Evolutionary conservation across 768 basidiomycete genomes (phyloP).

Genomic region (Amanita pallidorosea): DNA sequence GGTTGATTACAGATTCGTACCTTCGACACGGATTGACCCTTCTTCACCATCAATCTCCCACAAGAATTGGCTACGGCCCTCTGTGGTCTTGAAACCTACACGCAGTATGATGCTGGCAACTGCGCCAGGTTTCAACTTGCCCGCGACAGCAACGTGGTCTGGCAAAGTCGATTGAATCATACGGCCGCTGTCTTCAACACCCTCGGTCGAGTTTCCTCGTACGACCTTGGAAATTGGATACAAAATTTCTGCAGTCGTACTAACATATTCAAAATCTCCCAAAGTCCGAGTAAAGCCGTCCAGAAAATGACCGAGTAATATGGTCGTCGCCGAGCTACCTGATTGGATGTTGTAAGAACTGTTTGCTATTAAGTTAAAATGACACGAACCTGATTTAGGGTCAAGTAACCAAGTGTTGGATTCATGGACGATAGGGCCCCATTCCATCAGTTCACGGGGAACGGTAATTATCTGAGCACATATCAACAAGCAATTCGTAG

Average conservation of each 20-base stretch:
- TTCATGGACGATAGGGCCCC: background rate
- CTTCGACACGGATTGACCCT: constrained; percentile 5
- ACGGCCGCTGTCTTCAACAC: no score
- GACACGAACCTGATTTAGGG: background rate
- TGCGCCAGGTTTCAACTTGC: constrained; percentile 4
- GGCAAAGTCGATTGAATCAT: no score
- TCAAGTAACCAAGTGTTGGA: background rate
- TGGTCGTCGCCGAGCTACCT: background rate
- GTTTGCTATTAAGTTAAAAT: background rate
- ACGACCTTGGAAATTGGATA: background rate
- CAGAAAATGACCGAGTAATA: background rate
- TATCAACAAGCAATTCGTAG: background rate
- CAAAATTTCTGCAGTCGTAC: background rate
- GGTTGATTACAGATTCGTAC: background rate
- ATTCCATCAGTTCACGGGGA: background rate
- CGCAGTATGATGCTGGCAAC: background rate
- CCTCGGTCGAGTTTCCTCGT: background rate
- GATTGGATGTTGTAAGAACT: background rate
- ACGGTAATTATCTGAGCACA: background rate
- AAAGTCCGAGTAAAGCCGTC: background rate
- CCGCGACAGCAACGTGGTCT: background rate
- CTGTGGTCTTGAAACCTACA: no score
- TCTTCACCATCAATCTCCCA: constrained; percentile 9
- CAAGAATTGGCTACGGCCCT: background rate
- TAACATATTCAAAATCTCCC: background rate